phyloP scores from a whole-genome alignment of 2,329 filamentous ascomycete species.

The Cladosporium sp. region DNA sequence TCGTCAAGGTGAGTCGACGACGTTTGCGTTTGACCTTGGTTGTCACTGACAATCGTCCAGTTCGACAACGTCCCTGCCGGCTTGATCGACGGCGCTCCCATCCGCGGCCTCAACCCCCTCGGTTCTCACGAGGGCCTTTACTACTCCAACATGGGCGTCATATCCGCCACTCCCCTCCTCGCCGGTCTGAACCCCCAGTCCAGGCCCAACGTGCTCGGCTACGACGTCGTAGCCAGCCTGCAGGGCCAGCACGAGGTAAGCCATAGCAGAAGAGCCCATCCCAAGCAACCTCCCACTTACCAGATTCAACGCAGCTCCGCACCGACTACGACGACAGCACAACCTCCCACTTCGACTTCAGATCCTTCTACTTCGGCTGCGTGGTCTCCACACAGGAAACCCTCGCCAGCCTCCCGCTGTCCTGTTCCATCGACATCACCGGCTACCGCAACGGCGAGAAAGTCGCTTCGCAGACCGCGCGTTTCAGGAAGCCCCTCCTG shows the following conservation, averaged over 20 bases:
- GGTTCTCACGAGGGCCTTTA: constrained; percentile 11
- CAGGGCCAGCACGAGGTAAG: constrained; percentile 4
- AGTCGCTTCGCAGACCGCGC: constrained; percentile 2
- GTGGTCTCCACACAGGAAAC: constrained; percentile 11
- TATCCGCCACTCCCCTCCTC: constrained; percentile 5
- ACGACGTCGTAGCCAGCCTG: constrained; percentile 8
- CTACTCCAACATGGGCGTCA: constrained; percentile 12
- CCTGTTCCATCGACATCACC: constrained; percentile 2
- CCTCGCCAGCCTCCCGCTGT: neutral
- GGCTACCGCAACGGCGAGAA: constrained; percentile 9
- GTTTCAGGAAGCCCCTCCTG: constrained; percentile 4
- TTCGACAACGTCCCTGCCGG: no score
- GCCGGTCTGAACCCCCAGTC: constrained; percentile 10
- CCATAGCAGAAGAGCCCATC: neutral
- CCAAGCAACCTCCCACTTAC: neutral
- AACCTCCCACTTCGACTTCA: constrained; percentile 10
- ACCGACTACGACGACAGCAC: constrained; percentile 13
- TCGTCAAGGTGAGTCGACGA: no score
- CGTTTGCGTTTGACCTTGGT: no score
- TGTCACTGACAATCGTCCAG: no score
- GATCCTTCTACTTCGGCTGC: constrained; percentile 14
- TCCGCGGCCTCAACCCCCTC: constrained; percentile 8
- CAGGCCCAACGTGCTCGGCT: constrained; percentile 9
- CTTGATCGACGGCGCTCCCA: constrained; percentile 7
- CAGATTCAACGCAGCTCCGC: constrained; percentile 3